Percentiles rank a stretch among this genome's conserved stretches.
phyloP scores from a whole-genome alignment of 305 asterid species.

The Solanum hybrid region DNA sequence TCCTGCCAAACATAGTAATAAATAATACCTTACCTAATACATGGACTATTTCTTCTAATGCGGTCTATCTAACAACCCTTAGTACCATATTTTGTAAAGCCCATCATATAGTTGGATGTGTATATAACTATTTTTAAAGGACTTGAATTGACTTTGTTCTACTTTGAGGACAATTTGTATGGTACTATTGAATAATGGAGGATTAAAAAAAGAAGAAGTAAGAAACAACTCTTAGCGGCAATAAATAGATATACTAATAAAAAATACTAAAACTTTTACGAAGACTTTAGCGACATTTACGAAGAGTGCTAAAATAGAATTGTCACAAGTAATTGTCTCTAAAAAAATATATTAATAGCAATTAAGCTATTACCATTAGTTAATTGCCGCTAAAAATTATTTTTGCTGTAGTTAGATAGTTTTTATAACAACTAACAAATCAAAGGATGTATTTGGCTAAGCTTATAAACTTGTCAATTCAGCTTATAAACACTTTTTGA shows the following conservation, averaged over 20 bases:
- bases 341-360: no score
- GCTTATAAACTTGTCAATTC: neutral
- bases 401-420: neutral
- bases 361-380: no score
- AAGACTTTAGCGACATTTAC: neutral
- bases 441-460: neutral
- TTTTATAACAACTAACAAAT: neutral
- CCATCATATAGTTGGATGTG: no score
- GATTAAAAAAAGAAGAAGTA: neutral
- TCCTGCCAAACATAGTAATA: no score
- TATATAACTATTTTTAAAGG: neutral
- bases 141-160: neutral
- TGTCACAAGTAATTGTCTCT: neutral
- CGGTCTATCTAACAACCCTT: no score
- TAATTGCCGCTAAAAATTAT: neutral
- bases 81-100: no score
- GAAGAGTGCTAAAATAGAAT: neutral
- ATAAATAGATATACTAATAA: no score
- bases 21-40: no score
- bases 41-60: no score
- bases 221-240: neutral
- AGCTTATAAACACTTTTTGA: neutral
- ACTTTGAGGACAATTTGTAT: neutral
- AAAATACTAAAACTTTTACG: no score
- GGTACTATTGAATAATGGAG: neutral